Evolutionary conservation across 495 filamentous ascomycete species (phyloP).

Genomic region (Penicillium bovifimosum): DNA sequence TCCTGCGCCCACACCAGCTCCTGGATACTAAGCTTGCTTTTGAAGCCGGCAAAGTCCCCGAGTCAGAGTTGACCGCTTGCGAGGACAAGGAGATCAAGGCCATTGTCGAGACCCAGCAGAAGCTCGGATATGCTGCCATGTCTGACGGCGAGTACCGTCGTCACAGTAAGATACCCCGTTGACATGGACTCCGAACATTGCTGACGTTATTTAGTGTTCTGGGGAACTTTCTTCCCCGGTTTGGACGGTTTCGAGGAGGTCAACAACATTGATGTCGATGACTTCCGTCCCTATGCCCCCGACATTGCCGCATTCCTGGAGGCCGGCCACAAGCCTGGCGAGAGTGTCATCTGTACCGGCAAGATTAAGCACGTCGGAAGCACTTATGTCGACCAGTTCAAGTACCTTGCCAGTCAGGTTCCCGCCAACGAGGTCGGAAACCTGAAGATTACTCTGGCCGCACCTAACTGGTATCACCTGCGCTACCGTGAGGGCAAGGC

Average conservation of each 20-base stretch:
- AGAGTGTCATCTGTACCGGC: slow-evolving; percentile 65
- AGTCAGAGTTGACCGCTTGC: slow-evolving; percentile 37
- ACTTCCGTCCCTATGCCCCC: slow-evolving; percentile 72
- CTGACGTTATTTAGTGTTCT: slow-evolving; percentile 46
- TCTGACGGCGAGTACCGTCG: slow-evolving; percentile 74
- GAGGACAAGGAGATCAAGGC: slow-evolving; percentile 65
- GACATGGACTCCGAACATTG: background rate
- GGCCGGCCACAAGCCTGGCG: slow-evolving; percentile 65
- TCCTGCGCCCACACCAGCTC: slow-evolving; percentile 66
- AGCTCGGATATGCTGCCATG: slow-evolving; percentile 62
- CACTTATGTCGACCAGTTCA: slow-evolving; percentile 60
- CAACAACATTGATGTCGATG: slow-evolving; percentile 48
- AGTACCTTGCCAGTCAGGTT: slow-evolving; percentile 59
- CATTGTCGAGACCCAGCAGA: slow-evolving; percentile 58
- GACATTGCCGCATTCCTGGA: slow-evolving; percentile 72
- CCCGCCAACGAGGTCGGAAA: slow-evolving; percentile 55
- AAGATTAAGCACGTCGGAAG: slow-evolving; percentile 64
- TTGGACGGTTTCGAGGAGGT: slow-evolving; percentile 66
- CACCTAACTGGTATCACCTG: slow-evolving; percentile 71
- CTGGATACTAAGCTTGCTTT: slow-evolving; percentile 56
- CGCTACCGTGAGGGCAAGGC: slow-evolving; percentile 64
- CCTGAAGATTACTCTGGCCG: slow-evolving; percentile 68
- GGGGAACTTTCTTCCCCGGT: slow-evolving; percentile 71
- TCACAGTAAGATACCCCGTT: slow-evolving; percentile 42
- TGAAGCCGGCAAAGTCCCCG: slow-evolving; percentile 43